Conservation (phyloP, 352 stramenopile species). For the Pythium biforme region DNA sequence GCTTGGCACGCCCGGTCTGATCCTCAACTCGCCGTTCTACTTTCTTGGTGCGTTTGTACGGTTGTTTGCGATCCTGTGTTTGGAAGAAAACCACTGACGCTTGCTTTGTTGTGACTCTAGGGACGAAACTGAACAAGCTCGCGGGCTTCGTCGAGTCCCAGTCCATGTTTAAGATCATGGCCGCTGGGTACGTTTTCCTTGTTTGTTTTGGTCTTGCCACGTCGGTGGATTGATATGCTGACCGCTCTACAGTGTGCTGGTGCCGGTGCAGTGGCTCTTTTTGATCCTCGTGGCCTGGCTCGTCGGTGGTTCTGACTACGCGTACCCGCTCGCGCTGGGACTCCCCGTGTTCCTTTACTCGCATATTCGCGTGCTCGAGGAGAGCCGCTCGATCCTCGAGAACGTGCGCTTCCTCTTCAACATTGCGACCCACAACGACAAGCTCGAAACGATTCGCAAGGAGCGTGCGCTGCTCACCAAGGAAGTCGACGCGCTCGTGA, state of each 20-base stretch:
- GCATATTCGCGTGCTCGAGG: constrained; percentile 75
- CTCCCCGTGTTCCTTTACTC: constrained; percentile 72
- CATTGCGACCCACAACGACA: constrained; percentile 59
- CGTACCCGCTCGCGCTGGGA: constrained; percentile 51
- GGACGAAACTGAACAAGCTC: constrained; percentile 64
- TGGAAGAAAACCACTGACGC: background rate
- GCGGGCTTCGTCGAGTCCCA: constrained; percentile 72
- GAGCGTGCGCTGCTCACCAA: constrained; percentile 48
- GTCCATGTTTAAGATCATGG: constrained; percentile 84
- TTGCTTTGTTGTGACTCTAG: constrained; percentile 19
- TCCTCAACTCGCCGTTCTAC: constrained; percentile 79
- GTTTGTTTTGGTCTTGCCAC: too few relatives aligned
- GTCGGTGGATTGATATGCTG: too few relatives aligned
- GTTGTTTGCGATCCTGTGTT: background rate
- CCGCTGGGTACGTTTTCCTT: constrained; percentile 38
- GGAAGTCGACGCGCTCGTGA: constrained; percentile 60
- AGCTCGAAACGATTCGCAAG: constrained; percentile 53
- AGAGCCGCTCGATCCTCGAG: constrained; percentile 73
- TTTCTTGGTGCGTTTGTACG: constrained; percentile 55
- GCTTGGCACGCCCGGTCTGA: constrained; percentile 58
- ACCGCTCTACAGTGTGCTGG: constrained; percentile 42
- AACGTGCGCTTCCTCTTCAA: constrained; percentile 78
- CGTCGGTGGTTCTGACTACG: constrained; percentile 54
- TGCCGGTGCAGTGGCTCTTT: constrained; percentile 67
- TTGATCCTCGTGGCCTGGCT: constrained; percentile 58